Evolutionary conservation across 116 monocot genomes (phyloP), one percentile per base, ranked within the genome.

Genomic region (Papilionanthe hybrid): DNA sequence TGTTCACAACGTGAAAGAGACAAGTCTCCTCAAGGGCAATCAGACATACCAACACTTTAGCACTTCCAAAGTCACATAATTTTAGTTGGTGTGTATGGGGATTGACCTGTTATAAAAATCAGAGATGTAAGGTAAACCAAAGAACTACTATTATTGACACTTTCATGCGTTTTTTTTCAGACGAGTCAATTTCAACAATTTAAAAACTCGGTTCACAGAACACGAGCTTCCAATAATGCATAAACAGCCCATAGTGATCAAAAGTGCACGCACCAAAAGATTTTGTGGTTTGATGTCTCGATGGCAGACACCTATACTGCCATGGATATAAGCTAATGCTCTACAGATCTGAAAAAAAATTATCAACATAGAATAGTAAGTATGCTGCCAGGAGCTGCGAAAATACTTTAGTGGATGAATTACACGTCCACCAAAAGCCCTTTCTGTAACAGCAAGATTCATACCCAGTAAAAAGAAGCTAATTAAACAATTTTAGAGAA

Each of bases 251-350:
- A 32, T 17, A 5, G 9, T 5, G 41, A 71, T 29, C 17, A 32
- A 29, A 4, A 17, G 71, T 42, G 5, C 18, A 79, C 90, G 82
- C 78, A 96, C 93, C 76, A 96, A 89, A 42, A 93, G 80, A 77
- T 96, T 96, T 71, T 93, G 96, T 8, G 96, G 96, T 78, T 96
- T 96, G 10, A 96, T 96, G 83, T 96, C 96, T 63, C 93, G 90
- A 86, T 96, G 96, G 76, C 96, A 96, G 42, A 93, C 87, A 28
- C 92, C 96, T 81, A 93, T 78, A 56, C 86, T 86, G 53, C 87
- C 90, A 84, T 96, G 96, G 60, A 96, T 84, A 74, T 96, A 96
- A 65, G 93, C 93, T 78, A 96, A 92, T 55, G 92, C 87, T 82
- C 96, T 90, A 79, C 88, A 93, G 41, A 96, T 96, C 93, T 96